phyloP scores from a whole-genome alignment of 208 protist genomes.

The Strigomonas galati region DNA sequence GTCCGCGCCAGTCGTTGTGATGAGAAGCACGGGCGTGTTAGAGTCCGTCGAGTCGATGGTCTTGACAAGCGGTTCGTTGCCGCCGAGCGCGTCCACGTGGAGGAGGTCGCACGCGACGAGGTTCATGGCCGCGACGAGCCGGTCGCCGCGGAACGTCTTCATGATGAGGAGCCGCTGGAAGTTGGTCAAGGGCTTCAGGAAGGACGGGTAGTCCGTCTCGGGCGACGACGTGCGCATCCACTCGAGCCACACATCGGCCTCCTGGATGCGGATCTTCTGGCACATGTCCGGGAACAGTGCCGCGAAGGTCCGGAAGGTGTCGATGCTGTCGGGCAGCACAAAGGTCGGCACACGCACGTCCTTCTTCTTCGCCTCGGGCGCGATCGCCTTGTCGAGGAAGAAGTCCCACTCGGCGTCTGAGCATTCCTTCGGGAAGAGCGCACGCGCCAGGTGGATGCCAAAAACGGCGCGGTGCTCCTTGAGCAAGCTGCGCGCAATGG shows the following conservation, averaged over 20 bases:
- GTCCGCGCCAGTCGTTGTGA: conserved; percentile 95
- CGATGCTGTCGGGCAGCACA: conserved; percentile 81
- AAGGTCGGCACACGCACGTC: conserved; percentile 83
- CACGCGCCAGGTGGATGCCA: conserved; percentile 92
- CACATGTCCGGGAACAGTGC: conserved; percentile 74
- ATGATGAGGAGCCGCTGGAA: conserved; percentile 96
- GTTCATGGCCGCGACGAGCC: conserved; percentile 93
- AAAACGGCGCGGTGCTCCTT: conserved; percentile 96
- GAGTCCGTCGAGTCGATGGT: conserved; percentile 49
- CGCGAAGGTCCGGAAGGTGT: conserved; percentile 73
- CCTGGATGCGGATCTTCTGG: conserved; percentile 66
- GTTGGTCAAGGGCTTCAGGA: conserved; percentile 85
- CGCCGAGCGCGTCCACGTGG: conserved; percentile 67
- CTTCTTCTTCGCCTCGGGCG: conserved; percentile 50
- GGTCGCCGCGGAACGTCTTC: conserved; percentile 94
- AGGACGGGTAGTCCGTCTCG: conserved; percentile 84
- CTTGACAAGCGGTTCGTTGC: conserved; percentile 54
- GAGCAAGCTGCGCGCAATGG: conserved; percentile 89
- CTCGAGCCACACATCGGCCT: conserved; percentile 89
- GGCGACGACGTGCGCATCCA: conserved; percentile 88
- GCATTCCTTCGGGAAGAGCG: conserved; percentile 63
- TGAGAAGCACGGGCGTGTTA: conserved; percentile 86
- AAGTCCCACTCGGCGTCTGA: conserved; percentile 91
- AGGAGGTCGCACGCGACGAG: conserved; percentile 74
- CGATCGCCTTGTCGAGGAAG: conserved; percentile 79